Evolutionary conservation across 352 stramenopile genomes (phyloP).

Genomic region (Globisporangium camurandrum): DNA sequence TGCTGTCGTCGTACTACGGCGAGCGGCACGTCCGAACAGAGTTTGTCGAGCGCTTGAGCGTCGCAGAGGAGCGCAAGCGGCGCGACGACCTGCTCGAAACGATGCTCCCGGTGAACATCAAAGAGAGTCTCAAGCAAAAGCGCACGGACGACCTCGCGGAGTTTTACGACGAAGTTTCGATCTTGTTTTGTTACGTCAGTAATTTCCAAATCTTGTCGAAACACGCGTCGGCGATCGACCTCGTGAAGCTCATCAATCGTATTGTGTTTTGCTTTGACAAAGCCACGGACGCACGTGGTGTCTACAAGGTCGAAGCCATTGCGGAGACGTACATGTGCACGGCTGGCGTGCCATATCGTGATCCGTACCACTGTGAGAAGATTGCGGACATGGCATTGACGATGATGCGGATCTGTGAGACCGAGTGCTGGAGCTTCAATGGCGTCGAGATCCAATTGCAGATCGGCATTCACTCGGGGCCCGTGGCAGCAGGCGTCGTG

Average conservation of each 20-base stretch:
- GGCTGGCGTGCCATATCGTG: conserved; percentile 46
- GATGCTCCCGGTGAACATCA: conserved; percentile 72
- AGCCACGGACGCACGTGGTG: conserved; percentile 50
- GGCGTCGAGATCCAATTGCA: conserved; percentile 69
- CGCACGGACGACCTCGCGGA: conserved; percentile 55
- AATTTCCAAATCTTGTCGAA: conserved; percentile 71
- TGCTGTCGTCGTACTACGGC: conserved; percentile 57
- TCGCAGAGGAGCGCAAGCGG: conserved; percentile 61
- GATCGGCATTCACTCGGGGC: conserved; percentile 78
- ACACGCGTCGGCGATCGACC: conserved; percentile 56
- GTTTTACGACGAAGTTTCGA: conserved; percentile 74
- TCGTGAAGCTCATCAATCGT: conserved; percentile 83
- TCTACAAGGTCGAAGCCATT: conserved; percentile 87
- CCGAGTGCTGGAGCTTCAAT: conserved; percentile 63
- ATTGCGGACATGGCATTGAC: conserved; percentile 71
- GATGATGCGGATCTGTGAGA: conserved; percentile 66
- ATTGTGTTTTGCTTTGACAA: conserved; percentile 84
- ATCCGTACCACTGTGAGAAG: conserved; percentile 65
- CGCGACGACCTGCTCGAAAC: conserved; percentile 64
- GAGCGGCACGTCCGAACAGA: conserved; percentile 56
- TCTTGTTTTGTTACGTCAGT: conserved; percentile 78
- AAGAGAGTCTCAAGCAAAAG: conserved; percentile 67
- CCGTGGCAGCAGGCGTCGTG: conserved; percentile 75
- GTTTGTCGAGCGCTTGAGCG: conserved; percentile 51
- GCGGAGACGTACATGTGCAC: conserved; percentile 82